Base-by-base conservation (phyloP, 495 filamentous ascomycete genomes). In the Oidiodendron maius region DNA sequence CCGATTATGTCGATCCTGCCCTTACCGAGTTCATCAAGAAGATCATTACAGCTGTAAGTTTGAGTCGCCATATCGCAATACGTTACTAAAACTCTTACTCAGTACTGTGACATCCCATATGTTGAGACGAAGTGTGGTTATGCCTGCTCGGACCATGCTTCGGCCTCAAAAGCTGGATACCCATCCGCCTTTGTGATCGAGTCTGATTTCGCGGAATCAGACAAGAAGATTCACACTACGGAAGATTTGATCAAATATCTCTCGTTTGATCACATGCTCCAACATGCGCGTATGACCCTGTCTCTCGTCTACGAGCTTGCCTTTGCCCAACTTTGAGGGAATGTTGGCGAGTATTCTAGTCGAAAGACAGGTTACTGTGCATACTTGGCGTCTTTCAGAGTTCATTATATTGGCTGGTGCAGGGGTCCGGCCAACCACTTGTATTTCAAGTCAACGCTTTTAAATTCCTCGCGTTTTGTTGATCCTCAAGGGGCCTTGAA, bases 131-230 rank as follows among this genome's bases (percentile, higher is more conserved):
- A 91, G 68, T 99, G 93, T 64, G 94, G 94, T 21, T 98, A 97
- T 59, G 93, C 94, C 18, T 98, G 93, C 74, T 93, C 87, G 3
- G 93, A 97, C 62, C 94, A 99, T 60, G 93, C 93, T 11, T 91
- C 84, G n/a, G 94, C 93, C 18, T 89, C 84, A 57, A 93, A 95
- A 69, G 91, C 90, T 39, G 93, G 93, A 18, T 99, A 97, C 58
- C 89, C 93, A 0, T 87, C 87, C 0, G 89, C 93, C 18, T 96
- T 97, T 59, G 94, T 96, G 11, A 96, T 96, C 49, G 93, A 99
- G 66, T 87, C 84, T 18, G 81, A 84, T 21, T 94, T 96, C 57
- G 79, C 84, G 64, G 78, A 93, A 58, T 86, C 78, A 22, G 86
- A 95, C 63, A 81, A 87, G 64, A 81, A 89, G 54, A 96, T 98